phyloP scores from a whole-genome alignment of 2,329 filamentous ascomycete genomes.

The Trichophyton mentagrophytes region DNA sequence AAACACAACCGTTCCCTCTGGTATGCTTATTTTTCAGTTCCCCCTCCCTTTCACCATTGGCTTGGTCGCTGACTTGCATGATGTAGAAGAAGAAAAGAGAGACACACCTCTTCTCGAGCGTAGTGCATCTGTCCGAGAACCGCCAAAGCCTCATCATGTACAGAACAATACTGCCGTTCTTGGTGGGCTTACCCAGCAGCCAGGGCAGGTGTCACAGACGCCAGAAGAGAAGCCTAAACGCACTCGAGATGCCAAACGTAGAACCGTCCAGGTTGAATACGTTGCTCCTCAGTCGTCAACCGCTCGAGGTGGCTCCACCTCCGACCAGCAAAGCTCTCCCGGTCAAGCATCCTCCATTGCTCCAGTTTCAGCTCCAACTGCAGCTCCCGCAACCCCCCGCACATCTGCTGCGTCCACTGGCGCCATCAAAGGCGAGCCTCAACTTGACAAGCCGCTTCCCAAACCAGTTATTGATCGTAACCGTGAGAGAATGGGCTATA shows the following conservation, averaged over 20 bases:
- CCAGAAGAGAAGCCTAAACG: slow-evolving; percentile 39
- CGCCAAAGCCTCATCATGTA: slow-evolving; percentile 48
- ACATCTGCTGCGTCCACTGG: neutral
- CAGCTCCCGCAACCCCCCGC: neutral
- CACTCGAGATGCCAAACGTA: slow-evolving; percentile 65
- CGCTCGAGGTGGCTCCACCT: slow-evolving; percentile 49
- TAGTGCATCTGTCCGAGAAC: slow-evolving; percentile 84
- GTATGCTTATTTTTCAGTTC: slow-evolving; percentile 27
- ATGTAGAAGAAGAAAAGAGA: slow-evolving; percentile 36
- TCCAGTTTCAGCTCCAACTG: neutral
- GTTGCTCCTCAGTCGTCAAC: slow-evolving; percentile 84
- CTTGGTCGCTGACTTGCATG: neutral
- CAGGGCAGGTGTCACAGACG: slow-evolving; percentile 56
- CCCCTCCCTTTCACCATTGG: no score
- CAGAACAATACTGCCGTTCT: slow-evolving; percentile 20
- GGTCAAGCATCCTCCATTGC: neutral
- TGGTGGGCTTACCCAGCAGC: slow-evolving; percentile 56
- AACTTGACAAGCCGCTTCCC: slow-evolving; percentile 17
- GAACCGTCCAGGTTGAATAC: slow-evolving; percentile 96
- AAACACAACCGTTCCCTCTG: slow-evolving; percentile 55
- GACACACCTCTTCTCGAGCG: slow-evolving; percentile 57
- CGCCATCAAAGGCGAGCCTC: slow-evolving; percentile 33
- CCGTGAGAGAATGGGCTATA: slow-evolving; percentile 5
- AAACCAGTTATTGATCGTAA: slow-evolving; percentile 8
- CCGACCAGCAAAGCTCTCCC: slow-evolving; percentile 10